A percentile compares a stretch with the other conserved stretches of the same genome.
phyloP scores from a whole-genome alignment of 306 rosid species.

The Glycyrrhiza uralensis region DNA sequence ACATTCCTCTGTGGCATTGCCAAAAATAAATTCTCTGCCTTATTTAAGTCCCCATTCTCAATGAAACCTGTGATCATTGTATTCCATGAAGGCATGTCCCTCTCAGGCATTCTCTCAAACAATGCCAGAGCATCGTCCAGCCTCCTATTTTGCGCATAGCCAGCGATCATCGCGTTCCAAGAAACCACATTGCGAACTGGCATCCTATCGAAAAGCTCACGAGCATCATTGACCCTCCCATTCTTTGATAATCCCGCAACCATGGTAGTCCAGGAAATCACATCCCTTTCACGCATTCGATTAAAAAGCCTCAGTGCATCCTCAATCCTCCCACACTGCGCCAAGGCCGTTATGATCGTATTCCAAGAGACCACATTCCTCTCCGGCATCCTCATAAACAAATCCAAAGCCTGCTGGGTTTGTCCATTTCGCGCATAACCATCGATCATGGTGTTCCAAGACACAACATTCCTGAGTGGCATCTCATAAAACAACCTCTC shows the following conservation, averaged over 20 bases:
- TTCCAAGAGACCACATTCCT: conserved; percentile 47
- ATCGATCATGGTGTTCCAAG: conserved; percentile 49
- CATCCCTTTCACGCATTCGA: conserved; percentile 43
- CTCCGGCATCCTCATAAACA: conserved; percentile 42
- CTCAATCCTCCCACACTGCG: conserved; percentile 37
- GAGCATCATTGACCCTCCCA: conserved; percentile 44
- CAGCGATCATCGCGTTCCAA: conserved; percentile 34
- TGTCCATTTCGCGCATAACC: conserved; percentile 44
- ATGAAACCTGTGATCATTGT: conserved; percentile 44
- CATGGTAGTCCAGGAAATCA: conserved; percentile 49
- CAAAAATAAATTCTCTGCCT: conserved; percentile 37
- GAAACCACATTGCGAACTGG: conserved; percentile 43
- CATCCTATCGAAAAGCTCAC: conserved; percentile 38
- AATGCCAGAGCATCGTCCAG: conserved; percentile 40
- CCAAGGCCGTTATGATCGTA: conserved; percentile 35
- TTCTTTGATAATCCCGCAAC: conserved; percentile 36
- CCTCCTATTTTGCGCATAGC: conserved; percentile 44
- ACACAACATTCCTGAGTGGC: conserved; percentile 39
- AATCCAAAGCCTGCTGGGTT: conserved; percentile 31
- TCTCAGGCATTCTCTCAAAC: conserved; percentile 45
- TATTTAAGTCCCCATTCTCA: conserved; percentile 32
- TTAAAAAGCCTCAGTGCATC: conserved; percentile 33
- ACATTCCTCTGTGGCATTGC: conserved; percentile 42
- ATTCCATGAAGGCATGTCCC: conserved; percentile 54
- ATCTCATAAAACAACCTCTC: conserved; percentile 41